Evolutionary conservation across 2,329 filamentous ascomycete genomes (phyloP).

Genomic region (Dothiorella sarmentorum): DNA sequence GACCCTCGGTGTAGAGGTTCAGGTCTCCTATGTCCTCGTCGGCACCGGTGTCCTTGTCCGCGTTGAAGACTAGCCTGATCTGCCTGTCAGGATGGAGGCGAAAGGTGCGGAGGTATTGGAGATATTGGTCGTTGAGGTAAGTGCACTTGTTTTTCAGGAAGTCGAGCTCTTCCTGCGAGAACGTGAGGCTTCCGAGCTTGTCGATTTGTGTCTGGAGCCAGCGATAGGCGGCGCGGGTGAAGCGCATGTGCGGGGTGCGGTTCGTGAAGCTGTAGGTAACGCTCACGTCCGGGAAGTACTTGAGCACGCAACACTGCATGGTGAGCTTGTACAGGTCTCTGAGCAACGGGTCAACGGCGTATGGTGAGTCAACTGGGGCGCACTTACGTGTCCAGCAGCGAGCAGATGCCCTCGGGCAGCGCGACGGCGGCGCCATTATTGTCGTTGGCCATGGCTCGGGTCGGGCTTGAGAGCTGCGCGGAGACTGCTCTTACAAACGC

Average conservation of each 20-base stretch:
- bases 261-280: slow-evolving; percentile 96
- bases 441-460: neutral
- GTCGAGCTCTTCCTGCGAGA: slow-evolving; percentile 73
- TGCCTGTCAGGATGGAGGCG: slow-evolving; percentile 78
- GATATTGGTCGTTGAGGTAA: slow-evolving; percentile 74
- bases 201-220: slow-evolving; percentile 84
- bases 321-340: slow-evolving; percentile 88
- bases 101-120: slow-evolving; percentile 78
- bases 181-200: slow-evolving; percentile 75
- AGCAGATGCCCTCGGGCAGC: slow-evolving; percentile 40
- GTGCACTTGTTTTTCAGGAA: slow-evolving; percentile 77
- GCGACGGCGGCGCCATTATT: slow-evolving; percentile 6
- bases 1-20: slow-evolving; percentile 71
- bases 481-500: neutral
- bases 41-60: slow-evolving; percentile 53
- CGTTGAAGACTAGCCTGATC: slow-evolving; percentile 64
- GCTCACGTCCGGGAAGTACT: slow-evolving; percentile 76
- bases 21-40: slow-evolving; percentile 68
- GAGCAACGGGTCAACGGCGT: slow-evolving; percentile 41
- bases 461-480: neutral
- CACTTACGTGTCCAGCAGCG: slow-evolving; percentile 46
- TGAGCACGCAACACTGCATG: slow-evolving; percentile 87
- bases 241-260: slow-evolving; percentile 87
- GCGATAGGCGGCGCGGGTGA: slow-evolving; percentile 75
- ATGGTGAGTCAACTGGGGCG: neutral